Evolutionary conservation across 768 basidiomycete species (phyloP), one percentile per base, ranked within the genome.

Genomic region (Pleurotus citrinopileatus): DNA sequence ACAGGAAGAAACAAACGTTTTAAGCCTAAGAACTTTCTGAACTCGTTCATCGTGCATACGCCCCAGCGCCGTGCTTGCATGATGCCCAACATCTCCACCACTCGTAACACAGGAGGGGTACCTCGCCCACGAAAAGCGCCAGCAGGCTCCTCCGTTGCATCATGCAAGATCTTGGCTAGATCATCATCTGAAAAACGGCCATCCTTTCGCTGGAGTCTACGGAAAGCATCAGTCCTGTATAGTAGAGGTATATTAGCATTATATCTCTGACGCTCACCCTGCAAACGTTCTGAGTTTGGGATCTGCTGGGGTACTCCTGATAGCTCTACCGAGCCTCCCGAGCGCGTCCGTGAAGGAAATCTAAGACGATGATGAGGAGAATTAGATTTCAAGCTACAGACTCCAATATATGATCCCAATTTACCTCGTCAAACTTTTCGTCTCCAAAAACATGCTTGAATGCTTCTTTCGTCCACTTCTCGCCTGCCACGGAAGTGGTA

Each of bases 71-170:
- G 65, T 1, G 78, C 74, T 64, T 83, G 81, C 43, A 70, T 63
- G 32, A 86, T 83, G 1, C 76, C 78, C 68, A 84, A 66, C 10
- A 83, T 76, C 61, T 86, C 84, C 23, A 83, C 70, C 40, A 81
- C 61, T 9, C 78, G 65, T 57, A 84, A 61, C 2, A 72, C 74
- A 1, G 61, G 63, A 0, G 82, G 80, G 0, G 76, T 77, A 2
- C 77, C 75, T 1, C 75, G 74, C 17, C 75, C 80, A 23, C 78
- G 63, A 63, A 73, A 81, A 13, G 77, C 67, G 9, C 76, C 73
- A 9, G 81, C 80, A 5, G 72, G 68, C 22, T 55, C 63, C 51
- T 74, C 72, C 0, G 77, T 82, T 3, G 81, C 76, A 36, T 71
- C 63, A 36, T 74, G 73, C 42, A 82, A 61, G 27, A 82, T 67